These are phyloP conservation scores for Talaromyces sp. DNA, from an alignment of 2,329 filamentous ascomycete species.

Conservation along the genomic window DNA sequence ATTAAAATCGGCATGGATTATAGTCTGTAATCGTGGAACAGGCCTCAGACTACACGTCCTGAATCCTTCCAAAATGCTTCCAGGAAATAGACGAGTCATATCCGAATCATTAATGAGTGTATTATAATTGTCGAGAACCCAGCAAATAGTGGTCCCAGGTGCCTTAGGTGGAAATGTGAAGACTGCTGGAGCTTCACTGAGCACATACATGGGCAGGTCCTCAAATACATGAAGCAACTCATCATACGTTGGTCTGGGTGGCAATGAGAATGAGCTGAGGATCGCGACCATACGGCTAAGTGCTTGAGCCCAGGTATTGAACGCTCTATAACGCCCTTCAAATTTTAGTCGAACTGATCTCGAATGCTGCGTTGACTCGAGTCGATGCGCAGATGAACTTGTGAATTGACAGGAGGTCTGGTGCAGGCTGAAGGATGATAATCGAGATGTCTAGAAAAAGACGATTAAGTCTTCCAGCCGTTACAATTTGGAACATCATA, in stretches of 20 bases:
- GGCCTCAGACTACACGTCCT: not conserved
- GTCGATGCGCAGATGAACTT: not conserved
- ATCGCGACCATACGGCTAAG: not conserved
- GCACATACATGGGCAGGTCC: not conserved
- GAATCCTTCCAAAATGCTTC: not conserved
- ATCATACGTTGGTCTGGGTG: not conserved
- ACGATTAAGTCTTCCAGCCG: not conserved
- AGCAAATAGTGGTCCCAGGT: conserved; percentile 7
- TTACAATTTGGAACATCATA: no score
- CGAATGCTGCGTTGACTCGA: not conserved
- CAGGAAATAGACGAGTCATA: conserved; percentile 23
- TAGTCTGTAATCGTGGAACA: not conserved
- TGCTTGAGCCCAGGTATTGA: not conserved
- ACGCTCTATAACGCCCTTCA: not conserved
- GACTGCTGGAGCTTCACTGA: not conserved
- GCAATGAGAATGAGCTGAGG: not conserved
- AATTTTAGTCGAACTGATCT: not conserved
- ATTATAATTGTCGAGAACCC: conserved; percentile 29
- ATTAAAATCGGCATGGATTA: no score
- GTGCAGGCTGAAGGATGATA: not conserved
- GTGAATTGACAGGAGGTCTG: conserved; percentile 1
- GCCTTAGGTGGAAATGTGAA: not conserved
- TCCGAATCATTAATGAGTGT: not conserved
- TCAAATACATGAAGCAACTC: not conserved
- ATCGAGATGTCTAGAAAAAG: no score